These are phyloP conservation scores for Trichoderma koningii DNA, from an alignment of 2,329 filamentous ascomycete genomes.

Conservation along the genomic window DNA sequence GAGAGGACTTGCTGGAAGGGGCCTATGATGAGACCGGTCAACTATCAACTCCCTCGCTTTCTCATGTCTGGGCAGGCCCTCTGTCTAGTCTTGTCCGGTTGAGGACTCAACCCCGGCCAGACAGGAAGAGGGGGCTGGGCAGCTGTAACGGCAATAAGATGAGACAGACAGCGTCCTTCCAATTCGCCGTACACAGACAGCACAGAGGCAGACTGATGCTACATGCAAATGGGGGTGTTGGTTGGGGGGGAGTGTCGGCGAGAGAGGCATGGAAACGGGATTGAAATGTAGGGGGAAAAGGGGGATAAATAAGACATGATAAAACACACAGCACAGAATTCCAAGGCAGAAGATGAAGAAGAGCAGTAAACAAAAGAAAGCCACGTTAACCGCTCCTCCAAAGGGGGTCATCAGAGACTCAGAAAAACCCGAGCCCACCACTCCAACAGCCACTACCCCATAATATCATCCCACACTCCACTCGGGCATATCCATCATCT, in stretches of 20 bases:
- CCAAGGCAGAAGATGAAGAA: background rate
- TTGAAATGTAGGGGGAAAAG: background rate
- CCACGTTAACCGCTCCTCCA: background rate
- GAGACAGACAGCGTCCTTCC: slow-evolving; percentile 8
- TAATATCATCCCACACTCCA: background rate
- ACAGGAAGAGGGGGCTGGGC: slow-evolving; percentile 10
- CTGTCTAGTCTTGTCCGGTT: slow-evolving; percentile 11
- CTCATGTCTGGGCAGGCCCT: background rate
- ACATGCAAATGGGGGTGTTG: slow-evolving; percentile 23
- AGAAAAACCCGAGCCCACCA: background rate
- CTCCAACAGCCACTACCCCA: background rate
- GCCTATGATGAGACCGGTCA: slow-evolving; percentile 26
- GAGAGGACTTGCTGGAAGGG: background rate
- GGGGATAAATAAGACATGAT: background rate
- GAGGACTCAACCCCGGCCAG: slow-evolving; percentile 18
- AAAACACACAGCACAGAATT: background rate
- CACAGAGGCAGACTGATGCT: background rate
- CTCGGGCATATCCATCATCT: no score
- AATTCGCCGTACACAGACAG: slow-evolving; percentile 1
- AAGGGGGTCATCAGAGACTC: slow-evolving; percentile 2
- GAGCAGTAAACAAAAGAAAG: background rate
- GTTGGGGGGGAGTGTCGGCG: slow-evolving; percentile 17
- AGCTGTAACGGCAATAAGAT: slow-evolving; percentile 11
- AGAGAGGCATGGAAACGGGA: slow-evolving; percentile 1
- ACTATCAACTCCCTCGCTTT: slow-evolving; percentile 10